Evolutionary conservation across 2,329 filamentous ascomycete species (phyloP), one percentile per base, ranked within the genome.

Genomic region (Teratosphaeriaceae sp.): DNA sequence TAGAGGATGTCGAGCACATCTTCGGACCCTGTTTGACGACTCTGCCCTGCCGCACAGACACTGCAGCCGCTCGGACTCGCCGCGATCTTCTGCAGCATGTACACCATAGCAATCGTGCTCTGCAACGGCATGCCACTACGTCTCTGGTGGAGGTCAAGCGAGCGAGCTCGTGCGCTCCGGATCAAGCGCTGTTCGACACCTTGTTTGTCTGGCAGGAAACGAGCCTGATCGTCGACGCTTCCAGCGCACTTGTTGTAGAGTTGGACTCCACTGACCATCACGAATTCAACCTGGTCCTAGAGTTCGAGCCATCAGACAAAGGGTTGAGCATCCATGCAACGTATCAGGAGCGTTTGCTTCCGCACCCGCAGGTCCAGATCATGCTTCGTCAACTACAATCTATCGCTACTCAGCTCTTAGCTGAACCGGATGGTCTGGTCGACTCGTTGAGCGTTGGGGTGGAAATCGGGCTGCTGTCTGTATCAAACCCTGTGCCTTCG

Each of bases 201-300:
- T 68, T 95, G 0, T 82, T 94, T 54, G 81, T 89, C 0, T 96
- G 89, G 72, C 89, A 96, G 54, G 83, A 94, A 57, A 84, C 82
- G 0, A 67, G 84, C 15, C 50, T 63, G 1, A 48, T 51, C 2
- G 50, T 58, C n/a, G 49, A 57, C 3, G 57, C 66, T 54, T 27
- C 23, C 7, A 18, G 35, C 5, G n/a, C 42, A 3, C n/a, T 38
- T 6, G 67, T 90, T 0, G 62, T 56, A 8, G 70, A 88, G 42
- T 59, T 77, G 0, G 72, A 75, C 20, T 79, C 84, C 40, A 63
- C 73, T 4, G 89, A 96, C 58, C 76, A 78, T 18, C 68, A 92
- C 5, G 88, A 94, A 58, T 88, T 86, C 31, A 80, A 78, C 43
- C 58, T 94, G 1, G 74, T 89, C 2, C 59, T 94, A 5, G 88